A percentile compares a stretch with the other conserved stretches of the same genome.
These are phyloP conservation scores for Anethum foeniculum DNA, from an alignment of 140 eudicot species.

Conservation along the genomic window DNA sequence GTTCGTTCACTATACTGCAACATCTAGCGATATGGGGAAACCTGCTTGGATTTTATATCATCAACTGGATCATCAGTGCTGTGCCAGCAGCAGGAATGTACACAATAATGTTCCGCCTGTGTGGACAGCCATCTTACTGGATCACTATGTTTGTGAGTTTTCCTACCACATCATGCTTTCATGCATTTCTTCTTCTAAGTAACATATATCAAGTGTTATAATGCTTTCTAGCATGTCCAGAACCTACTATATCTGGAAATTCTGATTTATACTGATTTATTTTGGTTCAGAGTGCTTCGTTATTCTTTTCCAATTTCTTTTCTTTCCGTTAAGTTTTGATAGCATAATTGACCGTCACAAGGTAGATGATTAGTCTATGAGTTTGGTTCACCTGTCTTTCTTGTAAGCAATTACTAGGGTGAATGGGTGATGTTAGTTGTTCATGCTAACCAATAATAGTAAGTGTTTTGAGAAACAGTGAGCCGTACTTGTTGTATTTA, in stretches of 20 bases:
- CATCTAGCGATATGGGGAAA: constrained; percentile 95
- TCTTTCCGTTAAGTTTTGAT: not conserved
- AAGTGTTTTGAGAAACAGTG: not conserved
- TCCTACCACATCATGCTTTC: not conserved
- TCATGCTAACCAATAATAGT: not conserved
- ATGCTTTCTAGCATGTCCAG: constrained; percentile 13
- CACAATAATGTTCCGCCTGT: constrained; percentile 90
- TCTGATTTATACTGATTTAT: not conserved
- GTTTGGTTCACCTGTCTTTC: not conserved
- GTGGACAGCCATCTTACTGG: constrained; percentile 88
- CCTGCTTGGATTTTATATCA: constrained; percentile 62
- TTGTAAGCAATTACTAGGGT: not conserved
- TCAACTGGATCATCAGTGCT: constrained; percentile 82
- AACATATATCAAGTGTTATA: not conserved
- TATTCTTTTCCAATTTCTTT: not conserved
- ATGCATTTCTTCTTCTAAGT: constrained; percentile 1
- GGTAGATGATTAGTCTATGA: not conserved
- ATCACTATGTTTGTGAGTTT: constrained; percentile 80
- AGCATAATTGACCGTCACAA: not conserved
- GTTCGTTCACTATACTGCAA: constrained; percentile 88
- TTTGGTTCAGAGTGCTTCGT: not conserved
- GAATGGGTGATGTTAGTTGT: not conserved
- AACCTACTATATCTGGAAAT: not conserved
- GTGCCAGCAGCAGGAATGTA: constrained; percentile 85
- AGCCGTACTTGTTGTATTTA: not conserved